Conservation (phyloP, 768 basidiomycete species). For the Tricholoma sp. region DNA sequence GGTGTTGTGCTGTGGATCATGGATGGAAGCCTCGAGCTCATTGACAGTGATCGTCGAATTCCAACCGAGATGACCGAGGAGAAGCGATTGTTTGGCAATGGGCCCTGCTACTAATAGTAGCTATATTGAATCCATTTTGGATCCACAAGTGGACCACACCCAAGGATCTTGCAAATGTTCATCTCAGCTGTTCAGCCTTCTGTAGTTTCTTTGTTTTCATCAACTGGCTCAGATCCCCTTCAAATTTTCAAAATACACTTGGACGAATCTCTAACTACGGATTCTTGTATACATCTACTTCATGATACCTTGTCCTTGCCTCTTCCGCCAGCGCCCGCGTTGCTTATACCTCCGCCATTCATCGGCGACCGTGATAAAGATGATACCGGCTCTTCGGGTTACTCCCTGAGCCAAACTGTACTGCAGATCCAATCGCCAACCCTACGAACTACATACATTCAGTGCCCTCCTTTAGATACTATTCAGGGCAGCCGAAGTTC, state of each 20-base stretch:
- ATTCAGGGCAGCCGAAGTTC: neutral
- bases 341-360: slow-evolving; percentile 38
- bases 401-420: slow-evolving; percentile 56
- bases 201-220: slow-evolving; percentile 71
- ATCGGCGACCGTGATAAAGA: slow-evolving; percentile 13
- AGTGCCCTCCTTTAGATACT: slow-evolving; percentile 41
- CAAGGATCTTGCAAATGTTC: slow-evolving; percentile 39
- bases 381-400: slow-evolving; percentile 24
- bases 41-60: neutral
- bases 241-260: slow-evolving; percentile 43
- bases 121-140: neutral
- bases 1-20: neutral
- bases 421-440: slow-evolving; percentile 80
- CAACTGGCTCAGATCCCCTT: slow-evolving; percentile 60
- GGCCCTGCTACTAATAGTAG: neutral
- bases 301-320: slow-evolving; percentile 54
- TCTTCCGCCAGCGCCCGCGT: slow-evolving; percentile 39
- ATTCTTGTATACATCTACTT: slow-evolving; percentile 63
- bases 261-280: slow-evolving; percentile 49
- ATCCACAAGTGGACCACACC: neutral
- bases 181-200: slow-evolving; percentile 53
- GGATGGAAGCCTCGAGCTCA: neutral
- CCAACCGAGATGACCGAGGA: neutral
- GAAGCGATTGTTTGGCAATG: neutral
- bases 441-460: slow-evolving; percentile 60